Evolutionary conservation across 2,329 filamentous ascomycete species (phyloP), one percentile per base, ranked within the genome.

Genomic region (Fusarium penzigii): DNA sequence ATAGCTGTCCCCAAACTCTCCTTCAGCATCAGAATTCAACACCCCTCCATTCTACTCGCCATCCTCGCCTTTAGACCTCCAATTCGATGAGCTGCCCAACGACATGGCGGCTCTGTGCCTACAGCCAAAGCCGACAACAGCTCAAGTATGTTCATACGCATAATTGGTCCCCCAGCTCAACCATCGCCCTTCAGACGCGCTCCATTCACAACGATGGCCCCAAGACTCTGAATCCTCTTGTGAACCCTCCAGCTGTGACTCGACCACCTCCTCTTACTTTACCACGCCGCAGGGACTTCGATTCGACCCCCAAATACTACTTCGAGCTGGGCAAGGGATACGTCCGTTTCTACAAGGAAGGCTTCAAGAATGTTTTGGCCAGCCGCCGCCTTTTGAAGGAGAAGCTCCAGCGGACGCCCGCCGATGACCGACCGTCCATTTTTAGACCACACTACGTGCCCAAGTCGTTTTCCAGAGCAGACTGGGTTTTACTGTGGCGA

Each of bases 311-410:
- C 8, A 62, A 59, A 43, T 82, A 89, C 73, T 76, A 83, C 56
- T 82, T 83, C 65, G 68, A 73, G 41, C 74, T 86, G 29, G 93
- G 90, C 56, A 88, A 88, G 68, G 84, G 88, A 46, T 96, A 96
- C 72, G 70, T 88, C 10, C 72, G 72, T 36, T 97, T 97, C 81
- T 97, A 97, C 84, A 96, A 94, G 73, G 80, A 84, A 1, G 93
- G 92, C 16, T 73, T 96, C 32, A 85, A 86, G 66, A 85, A 88
- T 63, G 85, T 96, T 46, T 85, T 84, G 68, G 73, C 77, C 53
- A 96, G 96, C 61, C 78, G 82, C 44, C 67, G 75, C 17, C 77
- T 80, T 11, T 68, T 86, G 13, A 70, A 73, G 46, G 71, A 74
- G 64, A 77, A 68, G 68, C 68, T 74, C 49, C 62, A 65, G 46